These are phyloP conservation scores for Carex kokanica DNA, from an alignment of 176 grass and related monocot species.

Conservation along the genomic window DNA sequence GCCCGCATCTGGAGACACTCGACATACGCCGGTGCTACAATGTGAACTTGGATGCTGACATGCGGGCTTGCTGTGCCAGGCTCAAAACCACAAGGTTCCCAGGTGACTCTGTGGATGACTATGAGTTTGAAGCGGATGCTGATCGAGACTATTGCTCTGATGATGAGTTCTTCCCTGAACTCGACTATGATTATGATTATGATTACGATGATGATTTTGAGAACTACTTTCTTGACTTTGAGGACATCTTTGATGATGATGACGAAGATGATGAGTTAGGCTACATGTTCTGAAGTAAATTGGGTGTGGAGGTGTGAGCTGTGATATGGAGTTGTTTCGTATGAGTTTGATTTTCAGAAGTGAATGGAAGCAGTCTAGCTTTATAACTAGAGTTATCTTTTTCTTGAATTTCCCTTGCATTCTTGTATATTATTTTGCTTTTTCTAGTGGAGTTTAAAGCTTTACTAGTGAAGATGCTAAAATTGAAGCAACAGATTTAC, in stretches of 20 bases:
- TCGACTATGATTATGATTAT: neutral
- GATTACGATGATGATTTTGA: slow-evolving; percentile 8
- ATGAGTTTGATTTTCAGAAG: neutral
- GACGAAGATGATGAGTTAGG: neutral
- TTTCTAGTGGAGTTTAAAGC: neutral
- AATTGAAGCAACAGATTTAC: neutral
- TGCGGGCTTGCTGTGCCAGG: slow-evolving; percentile 16
- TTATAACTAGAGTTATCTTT: neutral
- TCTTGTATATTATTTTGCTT: neutral
- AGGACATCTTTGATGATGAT: slow-evolving; percentile 5
- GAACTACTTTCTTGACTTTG: neutral
- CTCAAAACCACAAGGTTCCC: slow-evolving; percentile 27
- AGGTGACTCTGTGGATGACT: slow-evolving; percentile 5
- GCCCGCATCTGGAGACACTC: slow-evolving; percentile 34
- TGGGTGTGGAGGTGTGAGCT: neutral
- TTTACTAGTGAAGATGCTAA: neutral
- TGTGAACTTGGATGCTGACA: slow-evolving; percentile 26
- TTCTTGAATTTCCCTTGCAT: neutral
- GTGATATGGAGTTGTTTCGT: neutral
- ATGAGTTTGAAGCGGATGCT: neutral
- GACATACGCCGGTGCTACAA: slow-evolving; percentile 31
- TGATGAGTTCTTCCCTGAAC: neutral
- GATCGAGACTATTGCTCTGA: neutral
- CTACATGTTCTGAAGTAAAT: neutral
- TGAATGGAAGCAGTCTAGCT: neutral